A percentile compares a stretch with the other conserved stretches of the same genome.
Conservation (phyloP, 2,329 filamentous ascomycete species). For the Fusarium sp. region DNA sequence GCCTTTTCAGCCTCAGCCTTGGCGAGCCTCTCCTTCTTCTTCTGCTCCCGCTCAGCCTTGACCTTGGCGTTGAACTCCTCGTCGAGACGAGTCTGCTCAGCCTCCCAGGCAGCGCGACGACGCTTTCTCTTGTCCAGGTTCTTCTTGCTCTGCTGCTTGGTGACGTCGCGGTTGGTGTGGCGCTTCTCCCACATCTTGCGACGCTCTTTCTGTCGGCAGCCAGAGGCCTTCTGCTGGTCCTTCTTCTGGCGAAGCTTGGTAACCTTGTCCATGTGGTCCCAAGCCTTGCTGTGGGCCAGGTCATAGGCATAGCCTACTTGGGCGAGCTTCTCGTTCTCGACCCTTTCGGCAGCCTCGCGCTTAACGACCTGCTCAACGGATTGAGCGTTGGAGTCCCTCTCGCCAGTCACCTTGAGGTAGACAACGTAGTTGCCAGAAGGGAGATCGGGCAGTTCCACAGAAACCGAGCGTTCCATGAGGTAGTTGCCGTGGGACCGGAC, state of each 20-base stretch:
- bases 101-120: slow-evolving; percentile 45
- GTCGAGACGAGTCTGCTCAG: slow-evolving; percentile 43
- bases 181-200: slow-evolving; percentile 62
- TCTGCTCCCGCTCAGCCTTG: slow-evolving; percentile 29
- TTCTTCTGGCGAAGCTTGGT: slow-evolving; percentile 61
- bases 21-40: slow-evolving; percentile 34
- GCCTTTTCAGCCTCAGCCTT: slow-evolving; percentile 30
- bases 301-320: slow-evolving; percentile 69
- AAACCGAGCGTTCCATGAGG: slow-evolving; percentile 67
- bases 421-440: slow-evolving; percentile 67
- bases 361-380: slow-evolving; percentile 69
- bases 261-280: slow-evolving; percentile 62
- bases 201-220: slow-evolving; percentile 58
- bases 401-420: slow-evolving; percentile 65
- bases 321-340: slow-evolving; percentile 67
- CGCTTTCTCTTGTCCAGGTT: slow-evolving; percentile 51
- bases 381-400: slow-evolving; percentile 55
- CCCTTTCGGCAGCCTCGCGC: slow-evolving; percentile 58
- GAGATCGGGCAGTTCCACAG: slow-evolving; percentile 66
- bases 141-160: slow-evolving; percentile 55
- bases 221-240: slow-evolving; percentile 61
- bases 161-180: slow-evolving; percentile 57
- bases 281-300: slow-evolving; percentile 68
- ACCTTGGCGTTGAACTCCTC: slow-evolving; percentile 47
- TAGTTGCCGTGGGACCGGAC: slow-evolving; percentile 69